Evolutionary conservation across 257 asterid genomes (phyloP).

Genomic region (Solanum ossicruentum): DNA sequence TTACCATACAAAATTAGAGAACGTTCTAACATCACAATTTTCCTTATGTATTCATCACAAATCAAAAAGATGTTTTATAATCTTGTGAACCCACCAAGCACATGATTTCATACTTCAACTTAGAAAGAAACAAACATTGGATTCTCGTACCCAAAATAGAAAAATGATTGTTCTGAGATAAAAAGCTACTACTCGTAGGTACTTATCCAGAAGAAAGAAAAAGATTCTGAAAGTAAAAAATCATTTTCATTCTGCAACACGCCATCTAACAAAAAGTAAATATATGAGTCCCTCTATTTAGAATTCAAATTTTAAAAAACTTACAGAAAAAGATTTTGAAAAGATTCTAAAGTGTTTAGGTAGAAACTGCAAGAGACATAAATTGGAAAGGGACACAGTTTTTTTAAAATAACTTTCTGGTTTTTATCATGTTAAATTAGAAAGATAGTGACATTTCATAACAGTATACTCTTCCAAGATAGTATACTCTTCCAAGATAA

Average conservation of each 20-base stretch:
- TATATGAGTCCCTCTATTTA: background rate
- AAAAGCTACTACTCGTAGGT: background rate
- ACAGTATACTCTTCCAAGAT: background rate
- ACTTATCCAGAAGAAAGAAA: background rate
- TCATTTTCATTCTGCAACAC: slow-evolving; percentile 29
- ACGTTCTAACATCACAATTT: background rate
- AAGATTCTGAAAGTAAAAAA: slow-evolving; percentile 14
- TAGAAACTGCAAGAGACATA: background rate
- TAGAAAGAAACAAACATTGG: background rate
- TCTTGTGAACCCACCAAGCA: background rate
- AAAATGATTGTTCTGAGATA: background rate
- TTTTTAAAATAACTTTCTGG: slow-evolving; percentile 11
- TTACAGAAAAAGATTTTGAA: background rate
- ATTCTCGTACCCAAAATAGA: background rate
- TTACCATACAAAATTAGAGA: background rate
- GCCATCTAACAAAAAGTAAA: slow-evolving; percentile 6
- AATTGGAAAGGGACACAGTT: slow-evolving; percentile 11
- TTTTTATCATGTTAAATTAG: background rate
- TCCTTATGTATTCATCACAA: background rate
- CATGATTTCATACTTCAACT: background rate
- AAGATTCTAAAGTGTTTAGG: background rate
- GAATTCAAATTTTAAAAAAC: slow-evolving; percentile 20
- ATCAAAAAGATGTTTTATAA: background rate
- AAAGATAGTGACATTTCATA: slow-evolving; percentile 31
- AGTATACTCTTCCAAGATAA: background rate